phyloP scores from a whole-genome alignment of 2,329 filamentous ascomycete genomes.

The Penicillium brevicompactum region DNA sequence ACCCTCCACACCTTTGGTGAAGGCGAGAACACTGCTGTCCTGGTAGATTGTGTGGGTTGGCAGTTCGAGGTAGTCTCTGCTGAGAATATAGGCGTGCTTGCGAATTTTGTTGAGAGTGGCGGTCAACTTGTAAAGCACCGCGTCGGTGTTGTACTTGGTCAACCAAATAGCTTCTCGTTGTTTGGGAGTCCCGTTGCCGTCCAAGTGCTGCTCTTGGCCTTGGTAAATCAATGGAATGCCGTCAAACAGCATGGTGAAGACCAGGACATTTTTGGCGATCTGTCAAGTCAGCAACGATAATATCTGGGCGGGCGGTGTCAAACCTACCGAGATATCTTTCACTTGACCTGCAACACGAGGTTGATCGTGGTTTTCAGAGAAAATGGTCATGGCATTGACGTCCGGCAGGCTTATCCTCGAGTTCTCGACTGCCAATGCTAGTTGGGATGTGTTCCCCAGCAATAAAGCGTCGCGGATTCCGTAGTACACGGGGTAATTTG shows the following conservation, averaged over 20 bases:
- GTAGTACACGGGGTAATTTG: constrained; percentile 49
- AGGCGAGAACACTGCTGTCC: constrained; percentile 42
- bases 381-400: constrained; percentile 52
- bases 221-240: constrained; percentile 50
- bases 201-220: constrained; percentile 61
- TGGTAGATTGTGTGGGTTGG: constrained; percentile 20
- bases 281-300: constrained; percentile 5
- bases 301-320: neutral
- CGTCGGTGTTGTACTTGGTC: constrained; percentile 39
- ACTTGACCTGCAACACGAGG: constrained; percentile 56
- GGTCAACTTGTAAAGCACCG: constrained; percentile 43
- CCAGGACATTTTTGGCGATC: constrained; percentile 62
- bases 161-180: constrained; percentile 60
- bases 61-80: constrained; percentile 41
- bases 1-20: constrained; percentile 48
- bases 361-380: constrained; percentile 64
- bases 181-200: constrained; percentile 49
- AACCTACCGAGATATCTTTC: constrained; percentile 50
- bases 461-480: constrained; percentile 37
- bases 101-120: constrained; percentile 47
- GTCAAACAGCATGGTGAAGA: constrained; percentile 61
- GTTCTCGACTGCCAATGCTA: constrained; percentile 26
- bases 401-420: constrained; percentile 40
- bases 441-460: constrained; percentile 28
- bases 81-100: constrained; percentile 40